Evolutionary conservation across 768 basidiomycete species (phyloP), one percentile per base, ranked within the genome.

Genomic region (Macrolepiota fuliginosa): DNA sequence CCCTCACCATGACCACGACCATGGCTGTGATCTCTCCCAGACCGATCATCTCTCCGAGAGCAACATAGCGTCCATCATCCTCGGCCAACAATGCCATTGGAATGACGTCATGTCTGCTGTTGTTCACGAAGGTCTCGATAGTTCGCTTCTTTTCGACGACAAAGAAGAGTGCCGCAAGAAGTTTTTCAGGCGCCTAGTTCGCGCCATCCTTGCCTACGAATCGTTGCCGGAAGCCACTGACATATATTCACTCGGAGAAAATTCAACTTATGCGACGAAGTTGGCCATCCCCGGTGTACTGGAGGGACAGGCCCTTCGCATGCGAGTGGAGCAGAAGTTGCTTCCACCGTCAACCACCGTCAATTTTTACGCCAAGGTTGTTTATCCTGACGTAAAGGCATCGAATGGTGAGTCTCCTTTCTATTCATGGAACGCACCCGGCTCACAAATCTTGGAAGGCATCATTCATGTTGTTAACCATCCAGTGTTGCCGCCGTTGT

Each of bases 201-300:
- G 75, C 15, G 79, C 80, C 45, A 77, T 88, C 32, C 71, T 88
- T 19, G 75, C 79, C 22, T 90, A 87, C 70, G 86, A 86, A 68
- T 80, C 82, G 49, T 71, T 90, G 9, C 80, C 81, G 22, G 57
- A 72, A 72, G 55, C 72, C 71, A 62, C 67, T 27, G 71, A 76
- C 58, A 68, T 72, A 1, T 59, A 64, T 13, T 74, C 76, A 12
- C 77, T 89, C 19, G 76, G 78, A 9, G 72, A 77, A 65, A 86
- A 87, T 69, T 79, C 78, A 4, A 89, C 87, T 0, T 80, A 79
- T 55, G 74, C 82, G 7, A 83, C 83, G 1, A 73, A 76, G 32
- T 71, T 87, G 29, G 70, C 72, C 7, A 72, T 83, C 6, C 65
- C 70, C 4, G 73, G 79, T 51, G 77, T 78, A 10, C 70, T 82